A percentile compares a stretch with the other conserved stretches of the same genome.
phyloP scores from a whole-genome alignment of 805 yeast genomes.

The Candida michaelii region DNA sequence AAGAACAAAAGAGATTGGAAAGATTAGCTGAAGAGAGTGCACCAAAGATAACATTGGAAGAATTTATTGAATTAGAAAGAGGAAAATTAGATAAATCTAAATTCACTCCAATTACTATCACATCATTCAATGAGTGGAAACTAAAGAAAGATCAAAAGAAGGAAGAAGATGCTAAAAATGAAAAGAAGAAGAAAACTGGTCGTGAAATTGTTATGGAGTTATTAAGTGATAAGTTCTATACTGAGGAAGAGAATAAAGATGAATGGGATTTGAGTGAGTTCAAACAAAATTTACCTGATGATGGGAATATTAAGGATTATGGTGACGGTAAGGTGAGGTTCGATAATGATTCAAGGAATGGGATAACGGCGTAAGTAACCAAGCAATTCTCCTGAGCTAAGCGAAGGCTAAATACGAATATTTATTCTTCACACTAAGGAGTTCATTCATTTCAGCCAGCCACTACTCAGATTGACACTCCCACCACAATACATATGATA shows the following conservation, averaged over 20 bases:
- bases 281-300: constrained; percentile 53
- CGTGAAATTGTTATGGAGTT: constrained; percentile 65
- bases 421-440: too few relatives aligned
- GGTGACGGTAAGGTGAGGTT: constrained; percentile 56
- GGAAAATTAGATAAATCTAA: constrained; percentile 70
- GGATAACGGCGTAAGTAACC: constrained; percentile 1
- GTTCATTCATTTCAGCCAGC: too few relatives aligned
- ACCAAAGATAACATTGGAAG: constrained; percentile 92
- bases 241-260: constrained; percentile 51
- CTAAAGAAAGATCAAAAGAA: constrained; percentile 60
- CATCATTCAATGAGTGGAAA: constrained; percentile 83
- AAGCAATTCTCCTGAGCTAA: too few relatives aligned
- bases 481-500: too few relatives aligned
- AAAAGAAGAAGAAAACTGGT: constrained; percentile 57
- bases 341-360: neutral
- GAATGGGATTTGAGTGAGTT: constrained; percentile 60
- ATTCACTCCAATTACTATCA: constrained; percentile 84
- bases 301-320: constrained; percentile 59
- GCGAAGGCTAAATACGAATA: too few relatives aligned
- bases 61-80: constrained; percentile 92
- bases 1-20: constrained; percentile 91
- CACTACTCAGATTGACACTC: too few relatives aligned
- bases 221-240: constrained; percentile 54
- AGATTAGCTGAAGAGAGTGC: constrained; percentile 78
- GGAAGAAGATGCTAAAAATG: constrained; percentile 36